phyloP scores from a whole-genome alignment of 2,329 filamentous ascomycete species.

The Clarireedia sp. region DNA sequence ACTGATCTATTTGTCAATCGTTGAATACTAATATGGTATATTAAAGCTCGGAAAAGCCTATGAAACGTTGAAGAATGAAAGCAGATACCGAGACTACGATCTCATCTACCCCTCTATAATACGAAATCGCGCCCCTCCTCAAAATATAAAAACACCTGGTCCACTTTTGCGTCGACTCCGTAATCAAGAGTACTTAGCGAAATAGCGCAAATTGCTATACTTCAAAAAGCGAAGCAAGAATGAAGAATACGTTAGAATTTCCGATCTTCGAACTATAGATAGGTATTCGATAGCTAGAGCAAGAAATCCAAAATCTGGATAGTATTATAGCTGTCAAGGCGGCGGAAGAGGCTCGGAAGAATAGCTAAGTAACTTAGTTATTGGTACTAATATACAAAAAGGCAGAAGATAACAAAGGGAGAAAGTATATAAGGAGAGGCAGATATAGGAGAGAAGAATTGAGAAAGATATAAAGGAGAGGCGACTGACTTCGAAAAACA shows the following conservation, averaged over 20 bases:
- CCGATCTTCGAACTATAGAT: constrained; percentile 17
- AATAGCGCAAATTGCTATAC: constrained; percentile 22
- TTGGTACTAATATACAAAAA: constrained; percentile 27
- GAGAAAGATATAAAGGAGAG: constrained; percentile 31
- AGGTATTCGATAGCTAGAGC: constrained; percentile 20
- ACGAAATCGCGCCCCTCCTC: not conserved
- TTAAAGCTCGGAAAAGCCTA: constrained; percentile 30
- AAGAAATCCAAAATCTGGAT: constrained; percentile 26
- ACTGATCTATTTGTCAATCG: not conserved
- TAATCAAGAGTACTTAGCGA: constrained; percentile 15
- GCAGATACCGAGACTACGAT: constrained; percentile 29
- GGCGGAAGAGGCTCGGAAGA: constrained; percentile 26
- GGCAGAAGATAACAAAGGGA: constrained; percentile 26
- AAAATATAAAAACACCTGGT: not conserved
- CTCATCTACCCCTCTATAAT: constrained; percentile 21
- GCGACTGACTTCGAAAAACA: no score
- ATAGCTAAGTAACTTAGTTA: constrained; percentile 29
- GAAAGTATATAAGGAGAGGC: constrained; percentile 28
- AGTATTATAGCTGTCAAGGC: constrained; percentile 25
- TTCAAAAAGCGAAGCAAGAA: constrained; percentile 28
- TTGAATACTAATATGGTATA: not conserved
- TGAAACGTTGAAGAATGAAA: constrained; percentile 31
- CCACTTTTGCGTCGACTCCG: no score
- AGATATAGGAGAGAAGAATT: constrained; percentile 27
- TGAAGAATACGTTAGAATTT: constrained; percentile 21